phyloP scores from a whole-genome alignment of 164 flowering plant species.

The Hamamelis virginiana region DNA sequence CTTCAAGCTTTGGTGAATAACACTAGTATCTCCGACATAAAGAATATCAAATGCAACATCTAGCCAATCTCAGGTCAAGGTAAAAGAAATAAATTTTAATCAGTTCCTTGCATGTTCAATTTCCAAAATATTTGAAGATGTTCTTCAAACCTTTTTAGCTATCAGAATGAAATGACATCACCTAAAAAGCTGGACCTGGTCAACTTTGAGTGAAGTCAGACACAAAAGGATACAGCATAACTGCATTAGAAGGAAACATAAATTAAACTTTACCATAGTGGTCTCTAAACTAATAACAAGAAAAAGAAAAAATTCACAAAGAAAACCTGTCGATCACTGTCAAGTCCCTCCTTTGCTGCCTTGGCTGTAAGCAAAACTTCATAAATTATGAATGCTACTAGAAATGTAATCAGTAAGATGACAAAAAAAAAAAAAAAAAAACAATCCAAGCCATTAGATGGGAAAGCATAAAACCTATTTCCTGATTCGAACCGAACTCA shows the following conservation, averaged over 20 bases:
- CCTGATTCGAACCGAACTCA: conserved; percentile 96
- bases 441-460: background rate
- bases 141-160: background rate
- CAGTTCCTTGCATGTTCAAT: background rate
- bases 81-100: conserved; percentile 9
- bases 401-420: background rate
- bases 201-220: background rate
- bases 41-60: conserved; percentile 98
- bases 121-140: background rate
- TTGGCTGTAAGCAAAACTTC: conserved; percentile 53
- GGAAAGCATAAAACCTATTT: conserved; percentile 53
- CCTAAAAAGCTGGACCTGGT: background rate
- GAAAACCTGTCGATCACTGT: conserved; percentile 71
- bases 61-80: conserved; percentile 49
- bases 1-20: conserved; percentile 87
- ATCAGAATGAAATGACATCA: background rate
- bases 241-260: conserved; percentile 48
- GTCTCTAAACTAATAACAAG: background rate
- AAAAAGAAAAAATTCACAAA: conserved; percentile 4
- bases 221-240: conserved; percentile 84
- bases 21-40: conserved; percentile 97
- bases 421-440: too few relatives aligned
- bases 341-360: conserved; percentile 88
- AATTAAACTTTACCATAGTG: conserved; percentile 5
- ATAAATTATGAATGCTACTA: background rate